phyloP scores from a whole-genome alignment of 176 grass and related monocot genomes.

The Phragmites australis region DNA sequence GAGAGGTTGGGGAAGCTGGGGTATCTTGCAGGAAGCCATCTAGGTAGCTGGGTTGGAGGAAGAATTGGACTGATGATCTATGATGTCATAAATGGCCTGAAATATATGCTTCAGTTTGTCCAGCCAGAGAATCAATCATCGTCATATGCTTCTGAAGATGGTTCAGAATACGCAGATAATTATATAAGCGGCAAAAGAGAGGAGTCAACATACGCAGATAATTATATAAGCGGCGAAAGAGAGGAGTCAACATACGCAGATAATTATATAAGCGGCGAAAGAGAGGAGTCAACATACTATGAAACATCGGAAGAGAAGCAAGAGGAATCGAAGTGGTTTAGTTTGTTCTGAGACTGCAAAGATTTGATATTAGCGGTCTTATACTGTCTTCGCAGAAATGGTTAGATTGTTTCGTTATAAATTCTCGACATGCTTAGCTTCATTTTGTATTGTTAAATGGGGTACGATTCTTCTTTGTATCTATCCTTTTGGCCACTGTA shows the following conservation, averaged over 20 bases:
- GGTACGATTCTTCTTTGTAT: conserved; percentile 42
- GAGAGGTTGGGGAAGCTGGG: conserved; percentile 81
- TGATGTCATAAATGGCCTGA: conserved; percentile 80
- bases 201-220: conserved; percentile 44
- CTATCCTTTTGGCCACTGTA: conserved; percentile 31
- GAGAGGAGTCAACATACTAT: conserved; percentile 35
- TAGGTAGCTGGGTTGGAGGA: conserved; percentile 94
- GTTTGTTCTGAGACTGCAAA: conserved; percentile 48
- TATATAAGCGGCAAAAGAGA: conserved; percentile 39
- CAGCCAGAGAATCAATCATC: conserved; percentile 42
- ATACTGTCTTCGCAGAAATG: not conserved
- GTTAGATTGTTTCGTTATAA: conserved; percentile 9
- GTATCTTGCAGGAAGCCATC: conserved; percentile 87
- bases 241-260: conserved; percentile 49
- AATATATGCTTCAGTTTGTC: conserved; percentile 61
- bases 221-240: conserved; percentile 33
- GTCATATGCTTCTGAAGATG: conserved; percentile 26
- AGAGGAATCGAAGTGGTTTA: conserved; percentile 47
- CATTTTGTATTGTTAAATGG: conserved; percentile 24
- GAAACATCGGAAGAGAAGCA: conserved; percentile 41
- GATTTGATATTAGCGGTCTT: not conserved
- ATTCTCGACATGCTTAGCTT: not conserved
- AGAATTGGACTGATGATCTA: conserved; percentile 97
- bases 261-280: conserved; percentile 36
- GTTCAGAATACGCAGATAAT: conserved; percentile 42